Evolutionary conservation across 2,329 filamentous ascomycete genomes (phyloP), one percentile per base, ranked within the genome.

Genomic region (Ustulina deusta): DNA sequence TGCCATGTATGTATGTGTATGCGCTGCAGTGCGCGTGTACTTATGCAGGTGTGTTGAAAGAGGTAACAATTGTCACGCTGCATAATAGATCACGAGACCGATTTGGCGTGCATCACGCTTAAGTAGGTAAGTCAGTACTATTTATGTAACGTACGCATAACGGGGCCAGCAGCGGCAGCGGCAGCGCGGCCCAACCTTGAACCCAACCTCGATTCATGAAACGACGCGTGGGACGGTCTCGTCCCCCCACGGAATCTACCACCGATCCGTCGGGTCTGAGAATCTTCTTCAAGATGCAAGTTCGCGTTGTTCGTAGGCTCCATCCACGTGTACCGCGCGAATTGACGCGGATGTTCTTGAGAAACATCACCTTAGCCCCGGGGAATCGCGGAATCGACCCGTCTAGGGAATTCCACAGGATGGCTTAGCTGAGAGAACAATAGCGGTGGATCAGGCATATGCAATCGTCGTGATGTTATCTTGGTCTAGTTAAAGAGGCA

Each of bases 181-280:
- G 65, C 65, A 68, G 54, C 68, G 68, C 65, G 61, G 68, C 68
- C 68, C 68, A 70, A 70, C 61, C 44, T 68, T 51, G 52, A 62
- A 69, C 67, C 57, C 58, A 57, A 69, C 61, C 52, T 54, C 34
- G 9, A 38, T 32, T 51, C 22, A 27, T 58, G 22, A 29, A 49
- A 61, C 36, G 51, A 34, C 48, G 62, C 57, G 51, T 38, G 44
- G 58, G 22, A 34, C 44, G 52, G 62, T 38, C 61, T 65, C 56
- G 48, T 44, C 44, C 29, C 20, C 20, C 51, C 60, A 27, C 61
- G 29, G 40, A 25, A 58, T 49, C 38, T 34, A 57, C 48, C 51
- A 46, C 56, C 65, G 52, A 49, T 61, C 56, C 25, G 42, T 44
- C 38, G 52, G 49, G 65, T 52, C 56, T n/a, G n/a, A 34, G 46